phyloP scores from a whole-genome alignment of 2,329 filamentous ascomycete genomes.

The Stemphylium vesicarium region DNA sequence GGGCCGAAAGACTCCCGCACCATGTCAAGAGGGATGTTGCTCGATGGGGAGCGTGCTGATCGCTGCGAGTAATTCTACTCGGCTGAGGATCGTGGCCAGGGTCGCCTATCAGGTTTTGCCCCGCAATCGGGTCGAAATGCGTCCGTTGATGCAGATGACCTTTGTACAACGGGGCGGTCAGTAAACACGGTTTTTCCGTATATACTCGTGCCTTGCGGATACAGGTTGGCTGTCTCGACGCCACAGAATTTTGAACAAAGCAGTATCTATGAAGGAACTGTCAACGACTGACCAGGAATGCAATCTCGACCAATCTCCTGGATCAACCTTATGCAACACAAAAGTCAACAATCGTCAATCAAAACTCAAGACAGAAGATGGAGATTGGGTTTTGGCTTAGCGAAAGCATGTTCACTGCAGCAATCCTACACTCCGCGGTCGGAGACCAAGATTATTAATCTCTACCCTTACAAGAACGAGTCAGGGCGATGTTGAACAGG shows the following conservation, averaged over 20 bases:
- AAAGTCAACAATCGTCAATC: too few species aligned
- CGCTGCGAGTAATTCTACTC: neutral
- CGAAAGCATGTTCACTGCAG: too few species aligned
- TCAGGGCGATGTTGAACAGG: too few species aligned
- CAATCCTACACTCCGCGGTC: too few species aligned
- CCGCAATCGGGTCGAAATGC: neutral
- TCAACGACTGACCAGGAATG: neutral
- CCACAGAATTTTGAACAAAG: neutral
- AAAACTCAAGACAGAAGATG: too few species aligned
- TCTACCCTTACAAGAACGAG: too few species aligned
- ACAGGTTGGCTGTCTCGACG: neutral
- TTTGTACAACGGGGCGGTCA: neutral
- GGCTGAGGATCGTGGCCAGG: neutral
- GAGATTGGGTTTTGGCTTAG: too few species aligned
- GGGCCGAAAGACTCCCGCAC: neutral
- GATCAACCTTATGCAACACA: too few species aligned
- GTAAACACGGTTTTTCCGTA: neutral
- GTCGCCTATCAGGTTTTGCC: neutral
- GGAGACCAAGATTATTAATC: too few species aligned
- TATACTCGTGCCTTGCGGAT: neutral
- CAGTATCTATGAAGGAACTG: neutral
- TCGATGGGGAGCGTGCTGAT: neutral
- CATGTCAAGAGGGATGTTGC: neutral
- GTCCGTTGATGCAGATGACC: neutral
- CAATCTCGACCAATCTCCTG: neutral